Evolutionary conservation across 2,329 filamentous ascomycete species (phyloP), one percentile per base, ranked within the genome.

Genomic region (Pezicula rhizophila): DNA sequence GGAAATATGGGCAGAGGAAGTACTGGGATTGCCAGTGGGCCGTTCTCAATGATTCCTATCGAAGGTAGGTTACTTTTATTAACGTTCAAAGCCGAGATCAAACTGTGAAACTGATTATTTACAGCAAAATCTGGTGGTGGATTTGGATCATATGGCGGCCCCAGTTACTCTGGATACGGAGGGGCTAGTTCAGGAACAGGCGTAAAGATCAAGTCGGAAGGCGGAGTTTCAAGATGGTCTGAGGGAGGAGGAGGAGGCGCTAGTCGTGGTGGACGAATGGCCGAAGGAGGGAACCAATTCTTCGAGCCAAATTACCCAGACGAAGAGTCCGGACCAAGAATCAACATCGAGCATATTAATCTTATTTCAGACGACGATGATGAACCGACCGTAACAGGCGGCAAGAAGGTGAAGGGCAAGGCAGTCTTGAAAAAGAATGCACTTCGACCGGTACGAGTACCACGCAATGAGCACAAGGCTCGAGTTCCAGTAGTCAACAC

Each of bases 331-430:
- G 50, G 43, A 20, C 43, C 43, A 15, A 52, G 57, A 52, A 50
- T 62, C n/a, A 55, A 64, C 38, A 63, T 64, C n/a, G 58, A 63
- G 37, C 35, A 49, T 4, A 63, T 64, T 20, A 63, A 62, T 43
- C 25, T 57, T 3, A 38, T 50, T 18, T 37, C 45, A 37, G 34
- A 38, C 12, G n/a, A 23, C 23, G 53, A 31, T 10, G 28, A 31
- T 12, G 28, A 51, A 17, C 26, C 37, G 5, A 26, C 44, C 35
- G 46, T 52, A 12, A 44, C 46, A 18, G 47, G 42, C 8, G 38
- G 26, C 31, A 46, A 42, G 40, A 47, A 31, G 12, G 35, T 47
- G 28, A 25, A 28, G 46, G 52, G 49, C 11, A 48, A 45, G 15
- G 39, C 39, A 8, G 17, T 17, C 20, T n/a, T 25, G 6, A 45